Evolutionary conservation across 106 monocot genomes (phyloP).

Genomic region (Dendrobium chrysotoxum): DNA sequence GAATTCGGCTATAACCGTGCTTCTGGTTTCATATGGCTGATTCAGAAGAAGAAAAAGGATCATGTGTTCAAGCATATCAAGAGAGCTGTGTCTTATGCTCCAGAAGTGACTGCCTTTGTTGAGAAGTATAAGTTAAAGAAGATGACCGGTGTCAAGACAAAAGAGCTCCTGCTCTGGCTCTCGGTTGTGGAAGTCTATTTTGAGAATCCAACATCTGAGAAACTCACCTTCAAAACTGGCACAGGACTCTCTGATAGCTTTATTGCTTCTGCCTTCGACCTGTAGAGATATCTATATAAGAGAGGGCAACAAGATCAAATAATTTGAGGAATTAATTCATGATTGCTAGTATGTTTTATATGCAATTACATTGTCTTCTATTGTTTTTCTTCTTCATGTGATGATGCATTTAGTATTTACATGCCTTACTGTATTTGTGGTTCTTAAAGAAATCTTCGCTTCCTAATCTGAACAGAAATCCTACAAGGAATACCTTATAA

Average conservation of each 20-base stretch:
- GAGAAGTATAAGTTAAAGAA: slow-evolving; percentile 18
- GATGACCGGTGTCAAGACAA: slow-evolving; percentile 17
- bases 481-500: too few relatives aligned
- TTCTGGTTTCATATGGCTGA: slow-evolving; percentile 15
- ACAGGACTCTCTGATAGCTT: slow-evolving; percentile 22
- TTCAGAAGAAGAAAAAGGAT: slow-evolving; percentile 15
- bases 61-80: slow-evolving; percentile 22
- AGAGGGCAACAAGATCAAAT: too few relatives aligned
- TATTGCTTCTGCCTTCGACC: slow-evolving; percentile 6
- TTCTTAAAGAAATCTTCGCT: not conserved
- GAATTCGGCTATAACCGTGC: slow-evolving; percentile 21
- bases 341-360: too few relatives aligned
- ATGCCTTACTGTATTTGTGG: not conserved
- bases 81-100: slow-evolving; percentile 14
- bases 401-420: not conserved
- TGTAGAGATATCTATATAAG: not conserved
- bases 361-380: not conserved
- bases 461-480: too few relatives aligned
- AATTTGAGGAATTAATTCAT: too few relatives aligned
- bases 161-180: slow-evolving; percentile 18
- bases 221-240: slow-evolving; percentile 19
- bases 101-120: slow-evolving; percentile 17
- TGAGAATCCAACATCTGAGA: not conserved
- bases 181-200: slow-evolving; percentile 19
- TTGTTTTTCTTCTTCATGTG: not conserved